Percentiles rank a stretch among this genome's conserved stretches.
These are phyloP conservation scores for Tolypocladium nubicola DNA, from an alignment of 2,329 filamentous ascomycete species.

Conservation along the genomic window DNA sequence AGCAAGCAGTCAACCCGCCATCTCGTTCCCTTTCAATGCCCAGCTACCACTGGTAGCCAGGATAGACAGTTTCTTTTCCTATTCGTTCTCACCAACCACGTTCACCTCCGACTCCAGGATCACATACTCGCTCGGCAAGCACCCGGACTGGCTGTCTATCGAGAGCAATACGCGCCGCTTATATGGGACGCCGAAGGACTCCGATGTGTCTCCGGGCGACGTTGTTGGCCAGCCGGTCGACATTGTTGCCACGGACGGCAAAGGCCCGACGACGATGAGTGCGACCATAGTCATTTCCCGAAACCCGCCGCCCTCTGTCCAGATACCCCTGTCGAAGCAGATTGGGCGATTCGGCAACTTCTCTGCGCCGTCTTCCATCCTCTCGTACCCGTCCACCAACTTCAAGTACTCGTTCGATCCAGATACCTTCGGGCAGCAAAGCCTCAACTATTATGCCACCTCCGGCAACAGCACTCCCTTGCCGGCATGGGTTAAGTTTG, in stretches of 20 bases:
- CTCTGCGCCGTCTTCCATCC: slow-evolving; percentile 49
- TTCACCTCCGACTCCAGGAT: slow-evolving; percentile 57
- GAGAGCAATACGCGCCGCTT: slow-evolving; percentile 55
- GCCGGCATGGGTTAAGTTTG: slow-evolving; percentile 76
- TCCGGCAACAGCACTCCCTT: slow-evolving; percentile 70
- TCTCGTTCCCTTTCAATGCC: slow-evolving; percentile 67
- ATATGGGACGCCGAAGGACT: slow-evolving; percentile 55
- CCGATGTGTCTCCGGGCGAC: slow-evolving; percentile 35
- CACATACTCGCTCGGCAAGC: slow-evolving; percentile 54
- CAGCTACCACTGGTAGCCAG: slow-evolving; percentile 74
- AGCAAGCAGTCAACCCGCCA: slow-evolving; percentile 27
- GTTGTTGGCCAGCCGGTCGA: slow-evolving; percentile 51
- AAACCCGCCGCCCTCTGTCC: slow-evolving; percentile 40
- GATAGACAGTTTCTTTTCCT: slow-evolving; percentile 54
- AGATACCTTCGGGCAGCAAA: slow-evolving; percentile 51
- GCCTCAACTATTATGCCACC: slow-evolving; percentile 65
- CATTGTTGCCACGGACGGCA: slow-evolving; percentile 58
- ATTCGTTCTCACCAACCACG: slow-evolving; percentile 62
- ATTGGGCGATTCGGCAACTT: slow-evolving; percentile 46
- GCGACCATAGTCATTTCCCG: slow-evolving; percentile 62
- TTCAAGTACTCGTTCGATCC: slow-evolving; percentile 44
- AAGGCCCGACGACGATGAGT: slow-evolving; percentile 52
- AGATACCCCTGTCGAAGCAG: slow-evolving; percentile 46
- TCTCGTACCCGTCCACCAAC: slow-evolving; percentile 39
- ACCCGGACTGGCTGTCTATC: slow-evolving; percentile 66